Evolutionary conservation across 169 alveolate species (phyloP).

Genomic region (Neospora caninum): DNA sequence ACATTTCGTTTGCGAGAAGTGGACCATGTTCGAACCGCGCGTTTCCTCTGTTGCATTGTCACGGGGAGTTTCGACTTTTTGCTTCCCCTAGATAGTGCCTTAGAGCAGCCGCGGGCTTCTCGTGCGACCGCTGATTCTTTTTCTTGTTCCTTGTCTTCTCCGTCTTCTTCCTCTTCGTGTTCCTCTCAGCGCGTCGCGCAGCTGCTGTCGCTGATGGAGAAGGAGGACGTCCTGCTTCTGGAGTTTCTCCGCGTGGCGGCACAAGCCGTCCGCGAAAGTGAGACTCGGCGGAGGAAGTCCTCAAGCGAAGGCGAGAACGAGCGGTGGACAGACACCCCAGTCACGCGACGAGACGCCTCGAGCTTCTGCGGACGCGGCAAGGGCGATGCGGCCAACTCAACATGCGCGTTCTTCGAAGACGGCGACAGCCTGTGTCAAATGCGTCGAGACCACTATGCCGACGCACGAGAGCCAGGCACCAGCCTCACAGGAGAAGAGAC

Average conservation of each 20-base stretch:
- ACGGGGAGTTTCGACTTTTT: not conserved
- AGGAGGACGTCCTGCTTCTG: not conserved
- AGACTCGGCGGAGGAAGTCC: not conserved
- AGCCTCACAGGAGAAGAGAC: no score
- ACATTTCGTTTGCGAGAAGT: not conserved
- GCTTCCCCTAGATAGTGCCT: not conserved
- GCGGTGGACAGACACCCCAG: not conserved
- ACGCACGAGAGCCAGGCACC: not conserved
- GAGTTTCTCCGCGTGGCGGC: not conserved
- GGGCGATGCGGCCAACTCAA: no score
- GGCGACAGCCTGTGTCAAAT: no score
- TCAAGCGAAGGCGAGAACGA: not conserved
- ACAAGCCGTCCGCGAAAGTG: not conserved
- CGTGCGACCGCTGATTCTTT: not conserved
- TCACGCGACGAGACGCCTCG: not conserved
- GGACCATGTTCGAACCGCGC: not conserved
- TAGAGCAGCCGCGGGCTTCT: not conserved
- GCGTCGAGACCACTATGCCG: not conserved
- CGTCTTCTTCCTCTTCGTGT: not conserved
- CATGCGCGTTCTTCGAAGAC: no score
- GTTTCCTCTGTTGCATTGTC: conserved; percentile 12
- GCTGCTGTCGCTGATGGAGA: not conserved
- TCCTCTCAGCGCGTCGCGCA: not conserved
- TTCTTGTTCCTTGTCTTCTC: not conserved
- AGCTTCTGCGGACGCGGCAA: no score